A percentile compares a stretch with the other conserved stretches of the same genome.
These are phyloP conservation scores for Diplosphaera chodatii DNA, from an alignment of 139 green algal genomes.

Conservation along the genomic window DNA sequence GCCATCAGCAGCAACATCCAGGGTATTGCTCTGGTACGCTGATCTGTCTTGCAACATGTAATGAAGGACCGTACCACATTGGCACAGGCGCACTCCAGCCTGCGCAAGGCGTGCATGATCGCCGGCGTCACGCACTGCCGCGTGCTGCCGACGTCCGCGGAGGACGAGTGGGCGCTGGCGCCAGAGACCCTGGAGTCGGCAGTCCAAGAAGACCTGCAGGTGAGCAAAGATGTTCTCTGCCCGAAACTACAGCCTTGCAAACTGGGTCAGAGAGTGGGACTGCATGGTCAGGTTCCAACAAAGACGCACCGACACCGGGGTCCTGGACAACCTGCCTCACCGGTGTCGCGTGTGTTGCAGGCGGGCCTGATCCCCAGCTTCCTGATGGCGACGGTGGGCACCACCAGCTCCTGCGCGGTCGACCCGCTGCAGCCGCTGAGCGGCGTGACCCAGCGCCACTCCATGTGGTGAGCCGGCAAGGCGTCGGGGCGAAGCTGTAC, in stretches of 20 bases:
- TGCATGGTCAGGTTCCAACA: too few relatives aligned
- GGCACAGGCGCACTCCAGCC: constrained; percentile 56
- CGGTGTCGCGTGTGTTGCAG: neutral
- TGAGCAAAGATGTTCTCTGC: too few relatives aligned
- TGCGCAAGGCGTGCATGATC: constrained; percentile 77
- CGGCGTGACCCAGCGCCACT: constrained; percentile 12
- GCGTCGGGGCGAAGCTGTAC: neutral
- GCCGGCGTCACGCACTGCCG: constrained; percentile 56
- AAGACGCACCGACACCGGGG: too few relatives aligned
- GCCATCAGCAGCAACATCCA: too few relatives aligned
- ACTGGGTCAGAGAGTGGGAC: too few relatives aligned
- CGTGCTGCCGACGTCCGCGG: constrained; percentile 33
- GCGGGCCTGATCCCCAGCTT: constrained; percentile 70
- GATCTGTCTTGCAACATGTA: too few relatives aligned
- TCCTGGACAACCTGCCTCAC: too few relatives aligned
- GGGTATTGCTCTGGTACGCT: too few relatives aligned
- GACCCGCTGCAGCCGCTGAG: constrained; percentile 47
- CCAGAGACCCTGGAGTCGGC: constrained; percentile 38
- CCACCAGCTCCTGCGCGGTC: constrained; percentile 66
- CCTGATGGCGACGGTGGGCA: constrained; percentile 63
- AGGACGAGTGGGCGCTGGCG: constrained; percentile 46
- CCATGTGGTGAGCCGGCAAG: constrained; percentile 26
- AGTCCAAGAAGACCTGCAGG: constrained; percentile 44
- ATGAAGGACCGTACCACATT: too few relatives aligned
- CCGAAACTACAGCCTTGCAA: too few relatives aligned